Evolutionary conservation across 2,329 filamentous ascomycete genomes (phyloP).

Genomic region (Zymoseptoria ardabiliae): DNA sequence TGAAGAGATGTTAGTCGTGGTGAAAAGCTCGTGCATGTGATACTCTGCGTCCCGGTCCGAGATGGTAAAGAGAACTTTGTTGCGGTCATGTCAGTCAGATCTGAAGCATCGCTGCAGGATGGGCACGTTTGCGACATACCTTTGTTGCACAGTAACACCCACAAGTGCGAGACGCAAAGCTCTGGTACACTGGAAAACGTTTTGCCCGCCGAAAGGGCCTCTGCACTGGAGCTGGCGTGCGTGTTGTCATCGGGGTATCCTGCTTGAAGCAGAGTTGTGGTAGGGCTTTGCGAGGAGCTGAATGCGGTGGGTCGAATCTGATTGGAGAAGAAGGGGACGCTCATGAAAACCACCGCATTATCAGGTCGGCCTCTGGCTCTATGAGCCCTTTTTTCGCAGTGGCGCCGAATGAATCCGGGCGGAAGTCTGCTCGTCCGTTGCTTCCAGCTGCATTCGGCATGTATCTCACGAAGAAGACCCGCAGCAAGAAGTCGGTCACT

Average conservation of each 20-base stretch:
- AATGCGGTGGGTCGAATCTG: neutral
- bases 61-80: neutral
- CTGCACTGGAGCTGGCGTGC: neutral
- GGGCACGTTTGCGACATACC: neutral
- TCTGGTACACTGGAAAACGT: neutral
- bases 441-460: neutral
- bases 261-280: neutral
- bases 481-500: neutral
- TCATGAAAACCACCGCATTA: neutral
- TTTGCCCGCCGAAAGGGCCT: neutral
- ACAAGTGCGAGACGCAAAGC: neutral
- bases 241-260: neutral
- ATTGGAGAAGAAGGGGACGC: neutral
- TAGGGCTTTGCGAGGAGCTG: neutral
- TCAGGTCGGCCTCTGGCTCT: neutral
- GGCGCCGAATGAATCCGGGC: neutral
- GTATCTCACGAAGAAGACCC: neutral
- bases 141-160: neutral
- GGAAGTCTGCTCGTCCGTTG: neutral
- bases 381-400: neutral
- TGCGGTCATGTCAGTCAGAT: neutral
- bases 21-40: neutral
- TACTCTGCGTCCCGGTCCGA: neutral
- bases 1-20: neutral
- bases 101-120: neutral